Evolutionary conservation across 1,284 basidiomycete genomes (phyloP).

Genomic region (Uromyces viciae-fabae): DNA sequence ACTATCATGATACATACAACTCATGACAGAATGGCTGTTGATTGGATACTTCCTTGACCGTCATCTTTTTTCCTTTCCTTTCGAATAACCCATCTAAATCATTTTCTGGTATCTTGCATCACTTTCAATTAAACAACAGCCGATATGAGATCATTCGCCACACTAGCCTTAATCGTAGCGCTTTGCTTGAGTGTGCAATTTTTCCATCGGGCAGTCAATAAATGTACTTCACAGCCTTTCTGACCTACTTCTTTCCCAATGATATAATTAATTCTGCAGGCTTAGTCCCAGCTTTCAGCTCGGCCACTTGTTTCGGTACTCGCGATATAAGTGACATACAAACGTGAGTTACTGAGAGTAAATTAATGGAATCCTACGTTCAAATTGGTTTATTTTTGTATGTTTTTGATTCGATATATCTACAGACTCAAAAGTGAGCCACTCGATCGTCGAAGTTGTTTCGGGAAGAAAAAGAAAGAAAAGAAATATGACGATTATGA

Average conservation of each 20-base stretch:
- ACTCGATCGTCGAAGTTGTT: constrained; percentile 9
- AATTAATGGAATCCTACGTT: too few species aligned
- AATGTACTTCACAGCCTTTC: not conserved
- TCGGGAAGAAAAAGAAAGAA: constrained; percentile 3
- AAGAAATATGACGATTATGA: not conserved
- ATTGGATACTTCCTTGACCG: too few species aligned
- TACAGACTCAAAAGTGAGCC: constrained; percentile 1
- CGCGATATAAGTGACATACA: constrained; percentile 1
- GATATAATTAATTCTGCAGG: not conserved
- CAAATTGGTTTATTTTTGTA: not conserved
- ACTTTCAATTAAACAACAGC: too few species aligned
- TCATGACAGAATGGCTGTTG: too few species aligned
- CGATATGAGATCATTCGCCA: constrained; percentile 3
- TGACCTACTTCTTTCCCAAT: not conserved
- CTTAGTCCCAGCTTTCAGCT: not conserved
- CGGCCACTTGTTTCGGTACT: constrained; percentile 15
- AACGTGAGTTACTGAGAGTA: not conserved
- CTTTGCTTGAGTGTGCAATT: constrained; percentile 10
- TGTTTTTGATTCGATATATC: not conserved
- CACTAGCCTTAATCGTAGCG: not conserved
- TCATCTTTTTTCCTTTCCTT: too few species aligned
- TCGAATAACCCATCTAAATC: too few species aligned
- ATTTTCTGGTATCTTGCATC: too few species aligned
- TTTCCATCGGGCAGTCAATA: not conserved
- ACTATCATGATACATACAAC: too few species aligned